phyloP scores from a whole-genome alignment of 305 asterid genomes.

The Fraxinus floribunda region DNA sequence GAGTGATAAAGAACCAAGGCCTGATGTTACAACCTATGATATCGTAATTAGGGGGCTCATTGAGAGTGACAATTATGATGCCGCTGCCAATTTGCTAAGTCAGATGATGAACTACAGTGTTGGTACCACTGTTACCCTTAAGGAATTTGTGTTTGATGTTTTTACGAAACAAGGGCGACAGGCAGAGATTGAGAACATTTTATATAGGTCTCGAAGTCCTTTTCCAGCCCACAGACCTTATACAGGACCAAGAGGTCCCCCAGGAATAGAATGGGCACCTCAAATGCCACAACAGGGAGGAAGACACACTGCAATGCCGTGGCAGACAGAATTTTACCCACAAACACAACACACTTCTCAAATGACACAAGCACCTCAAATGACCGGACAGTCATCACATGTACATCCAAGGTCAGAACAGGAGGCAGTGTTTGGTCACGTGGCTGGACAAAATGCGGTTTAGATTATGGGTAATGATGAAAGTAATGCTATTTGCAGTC shows the following conservation, averaged over 20 bases:
- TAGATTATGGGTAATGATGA: slow-evolving; percentile 16
- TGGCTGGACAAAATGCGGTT: slow-evolving; percentile 35
- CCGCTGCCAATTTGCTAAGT: slow-evolving; percentile 37
- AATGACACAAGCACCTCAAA: slow-evolving; percentile 19
- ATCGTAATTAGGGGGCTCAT: slow-evolving; percentile 68
- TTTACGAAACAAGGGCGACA: slow-evolving; percentile 57
- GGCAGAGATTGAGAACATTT: slow-evolving; percentile 51
- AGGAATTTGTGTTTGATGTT: slow-evolving; percentile 49
- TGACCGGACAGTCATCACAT: slow-evolving; percentile 18
- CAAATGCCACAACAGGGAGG: slow-evolving; percentile 31
- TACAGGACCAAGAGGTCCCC: slow-evolving; percentile 27
- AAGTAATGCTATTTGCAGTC: no score
- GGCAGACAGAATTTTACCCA: slow-evolving; percentile 26
- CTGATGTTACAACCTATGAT: slow-evolving; percentile 76
- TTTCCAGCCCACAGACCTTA: slow-evolving; percentile 30
- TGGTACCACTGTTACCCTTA: slow-evolving; percentile 55
- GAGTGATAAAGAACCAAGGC: slow-evolving; percentile 73
- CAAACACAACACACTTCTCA: slow-evolving; percentile 25
- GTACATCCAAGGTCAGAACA: slow-evolving; percentile 26
- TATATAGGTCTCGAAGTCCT: slow-evolving; percentile 35
- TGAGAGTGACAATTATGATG: slow-evolving; percentile 49
- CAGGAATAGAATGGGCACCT: slow-evolving; percentile 21
- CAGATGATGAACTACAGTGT: slow-evolving; percentile 61
- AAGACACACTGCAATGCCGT: slow-evolving; percentile 35
- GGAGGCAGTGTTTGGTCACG: slow-evolving; percentile 25